Base-by-base conservation (phyloP, 1,284 basidiomycete genomes). In the Veloporphyrellus conicus region DNA sequence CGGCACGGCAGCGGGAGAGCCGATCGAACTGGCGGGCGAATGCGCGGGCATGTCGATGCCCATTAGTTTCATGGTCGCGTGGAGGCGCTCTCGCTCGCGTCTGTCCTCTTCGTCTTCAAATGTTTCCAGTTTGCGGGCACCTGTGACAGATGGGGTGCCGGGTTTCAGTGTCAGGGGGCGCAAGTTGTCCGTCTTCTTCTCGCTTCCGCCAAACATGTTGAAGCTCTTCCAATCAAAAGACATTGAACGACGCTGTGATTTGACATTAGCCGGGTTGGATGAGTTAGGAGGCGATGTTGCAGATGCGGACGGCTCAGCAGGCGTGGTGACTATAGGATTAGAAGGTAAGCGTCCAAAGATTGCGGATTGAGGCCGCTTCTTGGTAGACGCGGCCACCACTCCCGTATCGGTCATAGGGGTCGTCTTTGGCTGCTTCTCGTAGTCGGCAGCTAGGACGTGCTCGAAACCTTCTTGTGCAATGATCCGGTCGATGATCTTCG, bases 401-500 rank as follows among this genome's bases (percentile, higher is more conserved):
- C 35, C 52, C 7, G 44, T n/a, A 32, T 51, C 49, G 9, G 54
- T 61, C 58, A 29, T 63, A 57, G 46, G 59, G 49, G 41, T 66
- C 45, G 36, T 58, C 59, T 45, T 67, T 3, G 73, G 73, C 35
- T 72, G 73, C 58, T 79, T 79, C 44, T 86, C 87, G 61, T 92
- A 93, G 66, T 96, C 93, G 41, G 81, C 82, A 19, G 93, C 87
- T 23, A 96, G 79, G 45, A 97, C 86, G 59, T 93, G 89, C 67
- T 97, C 93, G 68, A 92, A 95, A 25, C 92, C 93, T 68, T 94
- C 92, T 63, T 91, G 84, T 3, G 90, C 81, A 53, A 95, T 92
- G 65, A 97, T 95, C 45, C 93, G 82, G 71, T 97, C 92, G 59
- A 97, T 87, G 60, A 97, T 96, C 75, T 96, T 97, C 46, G 90